Base-by-base conservation (phyloP, 2,329 filamentous ascomycete species). In the Lecanoromycetidae sp. region DNA sequence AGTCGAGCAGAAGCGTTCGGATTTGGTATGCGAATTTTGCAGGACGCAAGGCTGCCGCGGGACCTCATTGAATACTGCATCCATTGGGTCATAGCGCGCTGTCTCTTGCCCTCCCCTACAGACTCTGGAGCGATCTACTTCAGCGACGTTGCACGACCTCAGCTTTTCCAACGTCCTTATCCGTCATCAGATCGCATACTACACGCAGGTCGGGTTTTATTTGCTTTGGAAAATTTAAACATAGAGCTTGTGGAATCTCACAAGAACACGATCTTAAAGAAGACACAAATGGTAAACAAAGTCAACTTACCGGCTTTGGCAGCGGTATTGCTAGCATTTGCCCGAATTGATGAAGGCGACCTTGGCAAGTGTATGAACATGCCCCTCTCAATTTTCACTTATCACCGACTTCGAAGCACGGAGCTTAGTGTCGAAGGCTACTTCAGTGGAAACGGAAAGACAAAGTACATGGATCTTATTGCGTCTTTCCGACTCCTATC, bases 11-110 rank as follows among this genome's bases (percentile, higher is more conserved):
- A 27, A 20, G 17, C 29, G 10, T 25, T 25, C 7, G 25, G 32
- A n/a, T 48, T 43, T 29, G 46, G 46, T 29, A 13, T 36, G 33
- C 37, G n/a, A 22, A 19, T 13, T 43, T 27, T 48, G 26, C 42
- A 35, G 15, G 22, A 34, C 10, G 17, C n/a, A 2, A 10, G 20
- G 6, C 4, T 42, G 23, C 39, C 39, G 13, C 15, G 39, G 23
- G 26, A 42, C 26, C 27, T 29, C 5, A 42, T n/a, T 26, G 13
- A 1, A 15, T 3, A 12, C 27, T 42, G 39, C 27, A n/a, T n/a
- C n/a, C 26, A 42, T 42, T 22, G 23, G 27, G 39, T 32, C 13
- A 42, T 42, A 32, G 39, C 39, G 27, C n/a, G n/a, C n/a, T n/a
- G n/a, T n/a, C n/a, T n/a, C n/a, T n/a, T n/a, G n/a, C n/a, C n/a